Percentiles rank a stretch among this genome's conserved stretches.
phyloP scores from a whole-genome alignment of 2,329 filamentous ascomycete genomes.

The Colletotrichum truncatum region DNA sequence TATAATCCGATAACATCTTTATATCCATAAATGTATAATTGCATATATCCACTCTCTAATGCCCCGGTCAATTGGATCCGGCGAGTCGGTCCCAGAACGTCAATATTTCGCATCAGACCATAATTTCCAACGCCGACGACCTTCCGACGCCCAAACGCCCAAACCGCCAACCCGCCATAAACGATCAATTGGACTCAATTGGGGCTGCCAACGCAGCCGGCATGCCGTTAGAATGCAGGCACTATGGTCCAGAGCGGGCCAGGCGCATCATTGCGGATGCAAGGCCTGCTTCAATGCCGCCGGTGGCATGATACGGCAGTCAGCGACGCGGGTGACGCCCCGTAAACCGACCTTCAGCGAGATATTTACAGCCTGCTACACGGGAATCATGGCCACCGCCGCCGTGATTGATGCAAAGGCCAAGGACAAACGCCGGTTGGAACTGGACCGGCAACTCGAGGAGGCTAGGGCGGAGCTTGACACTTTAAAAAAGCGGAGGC shows the following conservation, averaged over 20 bases:
- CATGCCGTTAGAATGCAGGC: slow-evolving; percentile 68
- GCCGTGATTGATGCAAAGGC: slow-evolving; percentile 67
- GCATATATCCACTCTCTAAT: not conserved
- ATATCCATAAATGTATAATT: not conserved
- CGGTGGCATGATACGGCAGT: slow-evolving; percentile 57
- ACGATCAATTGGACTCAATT: slow-evolving; percentile 14
- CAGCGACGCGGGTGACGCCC: slow-evolving; percentile 58
- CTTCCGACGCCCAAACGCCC: slow-evolving; percentile 1
- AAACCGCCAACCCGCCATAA: not conserved
- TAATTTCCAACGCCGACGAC: slow-evolving; percentile 7
- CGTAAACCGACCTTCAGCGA: slow-evolving; percentile 61
- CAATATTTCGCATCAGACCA: slow-evolving; percentile 14
- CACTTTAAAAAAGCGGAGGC: slow-evolving; percentile 43
- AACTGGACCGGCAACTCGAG: slow-evolving; percentile 70
- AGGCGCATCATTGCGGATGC: slow-evolving; percentile 71
- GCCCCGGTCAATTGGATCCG: slow-evolving; percentile 7
- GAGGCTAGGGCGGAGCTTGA: slow-evolving; percentile 59
- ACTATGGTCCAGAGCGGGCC: slow-evolving; percentile 73
- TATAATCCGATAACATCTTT: not conserved
- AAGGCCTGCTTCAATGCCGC: slow-evolving; percentile 65
- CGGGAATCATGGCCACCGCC: slow-evolving; percentile 72
- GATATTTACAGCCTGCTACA: slow-evolving; percentile 73
- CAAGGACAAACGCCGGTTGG: slow-evolving; percentile 66
- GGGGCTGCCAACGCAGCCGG: slow-evolving; percentile 27
- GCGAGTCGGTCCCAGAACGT: slow-evolving; percentile 6